Conservation (phyloP, 73 alveolate species). For the Tetrahymena malaccensis region DNA sequence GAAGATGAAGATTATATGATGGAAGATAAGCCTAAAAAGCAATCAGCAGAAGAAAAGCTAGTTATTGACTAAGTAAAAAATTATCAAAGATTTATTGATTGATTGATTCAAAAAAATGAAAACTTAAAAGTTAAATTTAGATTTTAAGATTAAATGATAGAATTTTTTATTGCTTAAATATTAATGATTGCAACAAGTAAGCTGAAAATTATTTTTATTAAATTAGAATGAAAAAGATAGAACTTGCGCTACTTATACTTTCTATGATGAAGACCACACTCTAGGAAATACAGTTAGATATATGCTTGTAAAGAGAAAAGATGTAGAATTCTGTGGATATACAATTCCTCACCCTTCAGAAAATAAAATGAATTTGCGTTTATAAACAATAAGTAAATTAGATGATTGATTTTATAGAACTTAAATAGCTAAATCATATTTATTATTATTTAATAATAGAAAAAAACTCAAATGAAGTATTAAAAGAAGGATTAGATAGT, state of each 20-base stretch:
- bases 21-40: neutral
- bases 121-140: neutral
- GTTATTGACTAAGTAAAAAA: neutral
- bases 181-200: neutral
- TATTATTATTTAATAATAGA: neutral
- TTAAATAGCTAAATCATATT: too few relatives aligned
- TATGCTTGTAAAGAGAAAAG: constrained; percentile 55
- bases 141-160: neutral
- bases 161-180: neutral
- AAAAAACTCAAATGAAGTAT: constrained; percentile 19
- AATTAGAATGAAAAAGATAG: neutral
- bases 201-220: neutral
- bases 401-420: neutral
- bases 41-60: neutral
- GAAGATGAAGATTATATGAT: neutral
- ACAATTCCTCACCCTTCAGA: constrained; percentile 90
- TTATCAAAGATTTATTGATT: neutral
- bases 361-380: constrained; percentile 75
- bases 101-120: neutral
- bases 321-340: constrained; percentile 81
- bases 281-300: constrained; percentile 78
- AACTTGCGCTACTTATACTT: constrained; percentile 65
- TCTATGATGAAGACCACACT: constrained; percentile 85
- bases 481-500: constrained; percentile 30
- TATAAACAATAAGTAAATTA: constrained; percentile 44